Evolutionary conservation across 768 basidiomycete genomes (phyloP), one percentile per base, ranked within the genome.

Genomic region (Xanthoconium purpureum): DNA sequence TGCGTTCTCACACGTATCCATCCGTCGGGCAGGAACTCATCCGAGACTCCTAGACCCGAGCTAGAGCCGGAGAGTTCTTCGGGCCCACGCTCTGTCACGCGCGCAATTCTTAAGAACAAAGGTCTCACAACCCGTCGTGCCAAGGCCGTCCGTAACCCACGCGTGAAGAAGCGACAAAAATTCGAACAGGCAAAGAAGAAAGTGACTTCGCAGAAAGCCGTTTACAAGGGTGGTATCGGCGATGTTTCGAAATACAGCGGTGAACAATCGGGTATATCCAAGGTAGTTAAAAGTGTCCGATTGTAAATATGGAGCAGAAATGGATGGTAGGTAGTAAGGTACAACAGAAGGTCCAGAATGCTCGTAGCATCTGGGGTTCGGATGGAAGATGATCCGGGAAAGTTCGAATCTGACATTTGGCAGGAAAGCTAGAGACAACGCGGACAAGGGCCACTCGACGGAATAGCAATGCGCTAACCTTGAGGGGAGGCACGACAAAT

Each of bases 131-230:
- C 96, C 6, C 85, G 80, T 58, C 84, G 97, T 54, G 77, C 89
- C 42, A 98, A 98, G 75, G 80, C 81, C 53, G 91, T 93, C 37
- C 91, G 95, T 62, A 99, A 99, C 75, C 95, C 96, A 40, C 85
- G 97, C 58, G 94, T 98, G 73, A 98, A 98, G 84, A 99, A 99
- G 73, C 84, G 93, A 35, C 81, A 88, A 74, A 88, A 81, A 67
- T 98, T 88, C 78, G 95, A 95, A 67, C 89, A 97, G 75, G 96
- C 95, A 60, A 91, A 96, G 79, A 94, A 90, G 76, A 93, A 88
- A 74, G 76, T 98, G 14, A 75, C 87, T 30, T 94, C 90, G 24
- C 93, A 94, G 73, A 89, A 91, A 72, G 85, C 94, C 17, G 80
- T 94, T n/a, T 98, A 85, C 83, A 95, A 89, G 70, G 93, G 94